Evolutionary conservation across 208 protist genomes (phyloP).

Genomic region (Leishmania gerbilli): DNA sequence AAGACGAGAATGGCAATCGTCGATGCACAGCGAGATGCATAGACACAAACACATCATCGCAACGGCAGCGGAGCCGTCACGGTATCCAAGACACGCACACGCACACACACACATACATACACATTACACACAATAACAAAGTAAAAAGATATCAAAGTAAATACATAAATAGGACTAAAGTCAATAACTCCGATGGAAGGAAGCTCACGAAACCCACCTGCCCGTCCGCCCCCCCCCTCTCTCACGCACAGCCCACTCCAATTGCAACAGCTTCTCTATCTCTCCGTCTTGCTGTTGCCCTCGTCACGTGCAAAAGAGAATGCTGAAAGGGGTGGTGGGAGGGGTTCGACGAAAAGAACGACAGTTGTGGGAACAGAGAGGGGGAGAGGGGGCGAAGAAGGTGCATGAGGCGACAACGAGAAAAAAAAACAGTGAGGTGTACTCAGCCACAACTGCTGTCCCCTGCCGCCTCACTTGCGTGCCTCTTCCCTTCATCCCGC

Average conservation of each 20-base stretch:
- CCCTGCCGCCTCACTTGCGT: background rate
- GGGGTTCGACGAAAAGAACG: background rate
- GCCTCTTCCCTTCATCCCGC: background rate
- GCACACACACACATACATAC: background rate
- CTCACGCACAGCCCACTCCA: background rate
- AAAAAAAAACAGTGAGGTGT: background rate
- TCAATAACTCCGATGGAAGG: background rate
- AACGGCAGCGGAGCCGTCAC: background rate
- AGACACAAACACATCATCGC: background rate
- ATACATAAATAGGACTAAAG: background rate
- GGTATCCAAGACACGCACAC: background rate
- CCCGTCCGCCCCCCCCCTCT: background rate
- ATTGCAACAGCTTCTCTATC: background rate
- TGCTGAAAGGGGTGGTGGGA: background rate
- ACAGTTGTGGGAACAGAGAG: background rate
- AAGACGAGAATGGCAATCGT: background rate
- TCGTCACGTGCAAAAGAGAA: background rate
- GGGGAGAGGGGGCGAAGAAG: background rate
- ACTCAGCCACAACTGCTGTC: background rate
- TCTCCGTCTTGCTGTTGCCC: background rate
- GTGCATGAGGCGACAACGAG: background rate
- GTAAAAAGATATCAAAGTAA: constrained; percentile 1
- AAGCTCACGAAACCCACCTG: background rate
- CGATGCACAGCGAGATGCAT: background rate
- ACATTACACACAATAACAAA: background rate